These are phyloP conservation scores for Boletus coccyginus DNA, from an alignment of 768 basidiomycete genomes.

Conservation along the genomic window DNA sequence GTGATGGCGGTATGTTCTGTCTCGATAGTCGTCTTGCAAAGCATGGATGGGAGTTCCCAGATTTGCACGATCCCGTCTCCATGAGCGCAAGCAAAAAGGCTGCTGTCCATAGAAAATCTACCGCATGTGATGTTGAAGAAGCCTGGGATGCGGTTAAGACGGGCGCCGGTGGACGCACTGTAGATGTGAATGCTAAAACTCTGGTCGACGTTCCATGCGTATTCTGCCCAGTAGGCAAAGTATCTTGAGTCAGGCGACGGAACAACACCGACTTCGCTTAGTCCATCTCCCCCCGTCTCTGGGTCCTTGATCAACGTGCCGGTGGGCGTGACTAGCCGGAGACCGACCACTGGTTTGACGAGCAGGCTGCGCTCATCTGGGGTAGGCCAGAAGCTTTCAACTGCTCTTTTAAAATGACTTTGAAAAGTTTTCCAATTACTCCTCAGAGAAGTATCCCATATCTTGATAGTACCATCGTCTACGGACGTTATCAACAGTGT, in stretches of 20 bases:
- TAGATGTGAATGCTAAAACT: conserved; percentile 20
- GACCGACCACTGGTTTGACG: conserved; percentile 6
- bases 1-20: conserved; percentile 13
- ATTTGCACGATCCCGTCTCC: conserved; percentile 15
- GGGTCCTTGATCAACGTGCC: conserved; percentile 5
- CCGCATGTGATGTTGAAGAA: conserved; percentile 11
- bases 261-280: neutral
- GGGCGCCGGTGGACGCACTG: conserved; percentile 10
- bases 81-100: conserved; percentile 14
- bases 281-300: conserved; percentile 10
- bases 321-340: neutral
- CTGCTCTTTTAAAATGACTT: neutral
- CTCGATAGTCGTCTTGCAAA: conserved; percentile 5
- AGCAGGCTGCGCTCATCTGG: conserved; percentile 13
- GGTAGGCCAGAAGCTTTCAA: conserved; percentile 6
- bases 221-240: conserved; percentile 19
- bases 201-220: conserved; percentile 13
- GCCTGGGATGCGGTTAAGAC: conserved; percentile 14
- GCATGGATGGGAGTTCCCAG: conserved; percentile 15
- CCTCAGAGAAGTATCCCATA: conserved; percentile 12
- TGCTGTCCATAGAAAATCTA: conserved; percentile 14
- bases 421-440: conserved; percentile 6
- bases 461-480: conserved; percentile 4
- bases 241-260: conserved; percentile 16
- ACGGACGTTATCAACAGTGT: conserved; percentile 8